Percentiles rank a stretch among this genome's conserved stretches.
These are phyloP conservation scores for Penicillium diatomitis DNA, from an alignment of 495 filamentous ascomycete genomes.

Conservation along the genomic window DNA sequence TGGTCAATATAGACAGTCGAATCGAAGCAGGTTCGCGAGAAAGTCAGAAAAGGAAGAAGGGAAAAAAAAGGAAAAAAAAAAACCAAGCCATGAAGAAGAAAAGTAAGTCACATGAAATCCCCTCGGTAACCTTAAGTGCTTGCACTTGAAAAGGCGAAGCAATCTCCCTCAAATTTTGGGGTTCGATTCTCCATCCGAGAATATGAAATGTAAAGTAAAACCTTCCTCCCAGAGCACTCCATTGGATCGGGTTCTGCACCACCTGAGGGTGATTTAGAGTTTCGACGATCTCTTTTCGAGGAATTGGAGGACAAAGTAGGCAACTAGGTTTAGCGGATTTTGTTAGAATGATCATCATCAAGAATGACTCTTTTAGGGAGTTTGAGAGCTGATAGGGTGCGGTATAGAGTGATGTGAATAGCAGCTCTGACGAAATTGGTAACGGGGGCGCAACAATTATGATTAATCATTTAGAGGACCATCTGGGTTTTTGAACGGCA, in stretches of 20 bases:
- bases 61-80: not conserved
- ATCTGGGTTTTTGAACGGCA: not conserved
- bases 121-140: too few species aligned
- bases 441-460: constrained; percentile 7
- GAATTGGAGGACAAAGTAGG: constrained; percentile 24
- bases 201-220: too few species aligned
- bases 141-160: too few species aligned
- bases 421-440: not conserved
- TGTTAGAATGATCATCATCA: not conserved
- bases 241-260: not conserved
- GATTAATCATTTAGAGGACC: constrained; percentile 13
- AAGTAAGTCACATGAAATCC: not conserved
- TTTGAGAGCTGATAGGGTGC: too few species aligned
- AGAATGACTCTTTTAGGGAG: not conserved
- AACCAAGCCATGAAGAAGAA: not conserved
- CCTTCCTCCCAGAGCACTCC: not conserved
- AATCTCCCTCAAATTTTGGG: too few species aligned
- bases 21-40: too few species aligned
- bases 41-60: not conserved
- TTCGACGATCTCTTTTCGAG: constrained; percentile 28
- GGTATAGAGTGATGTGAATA: too few species aligned
- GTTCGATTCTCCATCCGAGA: too few species aligned
- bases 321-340: constrained; percentile 13
- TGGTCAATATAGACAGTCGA: too few species aligned
- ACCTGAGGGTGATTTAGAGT: constrained; percentile 11